Base-by-base conservation (phyloP, 352 stramenopile species). In the Globisporangium nodosum region DNA sequence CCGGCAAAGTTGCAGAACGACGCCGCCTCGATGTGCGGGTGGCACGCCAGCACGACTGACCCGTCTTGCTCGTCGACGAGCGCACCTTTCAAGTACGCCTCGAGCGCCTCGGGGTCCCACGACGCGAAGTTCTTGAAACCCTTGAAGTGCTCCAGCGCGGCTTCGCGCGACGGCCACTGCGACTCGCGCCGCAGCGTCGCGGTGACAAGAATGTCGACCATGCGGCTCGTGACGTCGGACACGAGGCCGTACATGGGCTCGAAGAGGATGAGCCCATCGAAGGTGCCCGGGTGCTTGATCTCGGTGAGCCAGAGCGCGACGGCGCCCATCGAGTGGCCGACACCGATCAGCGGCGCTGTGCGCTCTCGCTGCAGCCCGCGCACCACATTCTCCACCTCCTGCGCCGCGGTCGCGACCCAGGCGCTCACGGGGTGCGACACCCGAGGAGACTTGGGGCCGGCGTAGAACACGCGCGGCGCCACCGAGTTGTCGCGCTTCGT, bases 271-370 rank as follows among this genome's bases (percentile, higher is more conserved):
- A 81, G 68, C 0, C 60, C 65, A 27, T 81, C 72, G 50, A 81
- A 78, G 3, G 67, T 74, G 11, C 69, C 68, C 5, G 73, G 73
- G 35, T 67, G 45, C 13, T 57, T 40, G 20, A 79, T 62, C 53
- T 79, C 73, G 2, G 57, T 31, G 48, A 73, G 73, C 73, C 70
- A 78, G 5, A 81, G 33, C 18, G 70, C 67, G 8, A 63, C 52
- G 6, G 65, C 70, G 4, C 72, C 72, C 72, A 81, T 81, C 13
- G 72, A 81, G 42, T 81, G 68, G 8, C 72, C 69, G 54, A 88
- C 74, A 0, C 78, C 78, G 46, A 86, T 74, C 21, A 88, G 50
- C 39, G 74, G 63, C 13, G 51, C 30, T 18, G 60, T 37, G 3
- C 63, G 54, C 21, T 65, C 20, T 4, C 58, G 13, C 1, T 63